Percentiles rank a stretch among this genome's conserved stretches.
phyloP scores from a whole-genome alignment of 805 yeast species.

The Zygoascus tannicola region DNA sequence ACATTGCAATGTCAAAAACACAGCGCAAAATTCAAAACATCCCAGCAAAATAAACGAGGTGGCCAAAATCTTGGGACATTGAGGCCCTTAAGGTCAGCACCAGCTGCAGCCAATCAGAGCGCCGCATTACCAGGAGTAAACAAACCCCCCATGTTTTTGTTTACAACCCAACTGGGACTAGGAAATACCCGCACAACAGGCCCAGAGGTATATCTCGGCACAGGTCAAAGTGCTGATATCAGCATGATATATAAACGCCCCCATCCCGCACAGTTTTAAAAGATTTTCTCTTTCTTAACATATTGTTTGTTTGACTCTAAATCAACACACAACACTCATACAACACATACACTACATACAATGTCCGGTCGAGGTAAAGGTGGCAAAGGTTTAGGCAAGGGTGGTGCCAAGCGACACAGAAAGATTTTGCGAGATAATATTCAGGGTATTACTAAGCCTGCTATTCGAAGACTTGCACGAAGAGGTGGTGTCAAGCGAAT shows the following conservation, averaged over 20 bases:
- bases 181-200: not conserved
- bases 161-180: not conserved
- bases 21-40: too few relatives aligned
- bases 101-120: not conserved
- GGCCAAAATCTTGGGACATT: too few relatives aligned
- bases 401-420: constrained; percentile 99
- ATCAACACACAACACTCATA: not conserved
- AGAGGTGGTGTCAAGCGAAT: constrained; percentile 99
- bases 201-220: not conserved
- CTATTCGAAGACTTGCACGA: constrained; percentile 98
- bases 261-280: not conserved
- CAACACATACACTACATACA: not conserved
- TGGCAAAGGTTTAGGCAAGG: constrained; percentile 99
- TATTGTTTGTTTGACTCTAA: not conserved
- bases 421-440: constrained; percentile 98
- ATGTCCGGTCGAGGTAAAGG: constrained; percentile 98
- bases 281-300: too few relatives aligned
- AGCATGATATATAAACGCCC: not conserved
- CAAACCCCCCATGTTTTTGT: not conserved
- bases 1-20: too few relatives aligned
- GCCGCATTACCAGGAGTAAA: not conserved
- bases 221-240: not conserved
- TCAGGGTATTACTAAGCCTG: constrained; percentile 99
- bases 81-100: too few relatives aligned
- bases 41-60: too few relatives aligned